These are phyloP conservation scores for Mycosarcoma mackinlayi DNA, from an alignment of 1,284 basidiomycete species.

Conservation along the genomic window DNA sequence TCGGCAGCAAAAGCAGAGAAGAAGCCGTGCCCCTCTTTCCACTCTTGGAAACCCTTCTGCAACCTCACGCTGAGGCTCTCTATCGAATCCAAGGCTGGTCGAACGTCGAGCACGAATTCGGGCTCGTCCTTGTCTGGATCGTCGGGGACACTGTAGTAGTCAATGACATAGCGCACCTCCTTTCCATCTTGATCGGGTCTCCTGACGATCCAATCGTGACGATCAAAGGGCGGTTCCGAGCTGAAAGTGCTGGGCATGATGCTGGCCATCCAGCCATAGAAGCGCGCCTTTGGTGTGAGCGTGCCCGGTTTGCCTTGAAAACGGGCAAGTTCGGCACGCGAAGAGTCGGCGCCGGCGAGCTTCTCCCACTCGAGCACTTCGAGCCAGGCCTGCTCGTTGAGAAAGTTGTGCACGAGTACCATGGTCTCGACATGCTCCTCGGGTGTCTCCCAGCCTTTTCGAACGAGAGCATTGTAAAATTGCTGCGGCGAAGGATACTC, in stretches of 20 bases:
- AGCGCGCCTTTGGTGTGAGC: constrained; percentile 80
- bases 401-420: constrained; percentile 97
- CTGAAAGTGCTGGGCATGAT: constrained; percentile 89
- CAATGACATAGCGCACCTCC: constrained; percentile 67
- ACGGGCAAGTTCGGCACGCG: constrained; percentile 75
- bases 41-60: constrained; percentile 57
- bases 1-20: constrained; percentile 36
- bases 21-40: constrained; percentile 51
- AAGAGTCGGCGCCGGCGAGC: constrained; percentile 53
- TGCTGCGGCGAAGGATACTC: constrained; percentile 99
- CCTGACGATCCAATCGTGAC: constrained; percentile 97
- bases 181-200: constrained; percentile 70
- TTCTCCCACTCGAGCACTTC: constrained; percentile 94
- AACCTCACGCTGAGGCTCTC: constrained; percentile 46
- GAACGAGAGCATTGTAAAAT: constrained; percentile 95
- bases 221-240: constrained; percentile 91
- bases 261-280: constrained; percentile 86
- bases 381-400: constrained; percentile 96
- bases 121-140: constrained; percentile 61
- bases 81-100: constrained; percentile 61
- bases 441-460: constrained; percentile 98
- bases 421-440: constrained; percentile 96
- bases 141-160: constrained; percentile 64
- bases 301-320: constrained; percentile 93
- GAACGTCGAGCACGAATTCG: constrained; percentile 61